Evolutionary conservation across 2,329 filamentous ascomycete genomes (phyloP).

Genomic region (Nemania diffusa): DNA sequence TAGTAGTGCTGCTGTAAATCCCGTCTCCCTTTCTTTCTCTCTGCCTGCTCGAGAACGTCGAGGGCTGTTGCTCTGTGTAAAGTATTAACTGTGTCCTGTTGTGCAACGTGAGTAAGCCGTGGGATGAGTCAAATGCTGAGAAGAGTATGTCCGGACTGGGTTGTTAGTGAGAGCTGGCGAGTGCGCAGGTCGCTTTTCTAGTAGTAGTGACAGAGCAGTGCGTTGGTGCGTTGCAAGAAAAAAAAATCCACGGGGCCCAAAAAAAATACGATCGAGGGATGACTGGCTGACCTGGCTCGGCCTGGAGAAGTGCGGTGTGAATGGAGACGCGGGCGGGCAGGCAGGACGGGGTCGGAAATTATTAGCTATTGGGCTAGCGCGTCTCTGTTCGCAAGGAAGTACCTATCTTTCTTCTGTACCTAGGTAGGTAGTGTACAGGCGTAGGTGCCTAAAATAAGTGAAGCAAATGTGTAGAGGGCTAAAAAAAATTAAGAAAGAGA

Average conservation of each 20-base stretch:
- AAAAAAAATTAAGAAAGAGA: neutral
- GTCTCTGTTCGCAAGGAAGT: slow-evolving; percentile 27
- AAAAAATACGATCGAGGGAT: slow-evolving; percentile 28
- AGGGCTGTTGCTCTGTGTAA: slow-evolving; percentile 8
- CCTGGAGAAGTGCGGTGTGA: slow-evolving; percentile 39
- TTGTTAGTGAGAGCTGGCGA: slow-evolving; percentile 26
- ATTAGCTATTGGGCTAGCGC: slow-evolving; percentile 34
- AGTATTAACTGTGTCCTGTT: slow-evolving; percentile 20
- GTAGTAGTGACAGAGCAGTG: slow-evolving; percentile 27
- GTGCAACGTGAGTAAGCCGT: slow-evolving; percentile 29
- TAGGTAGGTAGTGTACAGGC: slow-evolving; percentile 2
- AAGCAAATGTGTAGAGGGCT: slow-evolving; percentile 5
- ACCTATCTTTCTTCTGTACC: neutral
- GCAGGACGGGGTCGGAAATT: slow-evolving; percentile 27
- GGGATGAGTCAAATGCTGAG: slow-evolving; percentile 24
- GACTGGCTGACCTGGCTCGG: slow-evolving; percentile 30
- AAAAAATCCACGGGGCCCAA: slow-evolving; percentile 24
- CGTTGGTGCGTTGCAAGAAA: slow-evolving; percentile 31
- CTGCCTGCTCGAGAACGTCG: neutral
- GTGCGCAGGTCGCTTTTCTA: slow-evolving; percentile 38
- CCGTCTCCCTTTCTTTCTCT: slow-evolving; percentile 12
- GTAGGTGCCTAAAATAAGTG: slow-evolving; percentile 30
- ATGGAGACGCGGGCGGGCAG: slow-evolving; percentile 28
- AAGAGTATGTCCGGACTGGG: slow-evolving; percentile 16
- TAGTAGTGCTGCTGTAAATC: slow-evolving; percentile 3